Percentiles rank a stretch among this genome's conserved stretches.
phyloP scores from a whole-genome alignment of 2,329 filamentous ascomycete species.

The Monosporascus sp. region DNA sequence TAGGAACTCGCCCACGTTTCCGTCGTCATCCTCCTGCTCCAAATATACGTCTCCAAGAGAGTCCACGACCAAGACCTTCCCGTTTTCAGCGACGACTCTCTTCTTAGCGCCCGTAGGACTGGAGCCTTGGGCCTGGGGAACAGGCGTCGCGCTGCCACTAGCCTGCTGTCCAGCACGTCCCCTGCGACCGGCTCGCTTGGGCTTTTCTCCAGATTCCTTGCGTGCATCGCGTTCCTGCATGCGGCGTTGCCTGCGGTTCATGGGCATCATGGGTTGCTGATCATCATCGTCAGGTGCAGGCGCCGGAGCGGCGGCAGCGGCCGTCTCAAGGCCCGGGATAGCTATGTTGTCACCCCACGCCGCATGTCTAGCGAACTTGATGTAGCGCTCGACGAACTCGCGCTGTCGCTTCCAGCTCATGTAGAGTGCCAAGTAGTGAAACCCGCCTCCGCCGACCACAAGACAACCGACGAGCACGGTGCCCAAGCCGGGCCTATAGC shows the following conservation, averaged over 20 bases:
- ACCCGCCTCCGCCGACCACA: conserved; percentile 73
- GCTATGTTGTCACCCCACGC: conserved; percentile 84
- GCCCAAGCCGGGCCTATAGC: conserved; percentile 85
- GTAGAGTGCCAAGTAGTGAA: conserved; percentile 81
- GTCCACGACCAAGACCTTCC: conserved; percentile 91
- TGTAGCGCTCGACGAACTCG: conserved; percentile 88
- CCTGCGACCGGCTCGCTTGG: conserved; percentile 35
- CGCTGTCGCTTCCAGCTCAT: conserved; percentile 85
- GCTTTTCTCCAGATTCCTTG: conserved; percentile 60
- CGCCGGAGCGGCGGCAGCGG: conserved; percentile 36
- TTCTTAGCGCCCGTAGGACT: conserved; percentile 75
- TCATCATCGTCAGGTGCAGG: conserved; percentile 44
- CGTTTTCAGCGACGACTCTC: conserved; percentile 87
- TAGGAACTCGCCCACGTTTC: conserved; percentile 74
- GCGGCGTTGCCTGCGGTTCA: conserved; percentile 83
- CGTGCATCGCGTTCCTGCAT: conserved; percentile 81
- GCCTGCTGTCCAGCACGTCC: conserved; percentile 31
- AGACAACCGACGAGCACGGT: conserved; percentile 80
- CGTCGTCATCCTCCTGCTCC: conserved; percentile 87
- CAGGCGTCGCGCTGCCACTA: conserved; percentile 48
- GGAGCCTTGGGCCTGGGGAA: conserved; percentile 43
- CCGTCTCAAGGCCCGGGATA: conserved; percentile 61
- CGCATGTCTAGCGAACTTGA: conserved; percentile 78
- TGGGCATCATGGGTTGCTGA: conserved; percentile 46
- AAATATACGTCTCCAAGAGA: conserved; percentile 88